Base-by-base conservation (phyloP, 768 basidiomycete genomes). In the Leccinum rimulosum region DNA sequence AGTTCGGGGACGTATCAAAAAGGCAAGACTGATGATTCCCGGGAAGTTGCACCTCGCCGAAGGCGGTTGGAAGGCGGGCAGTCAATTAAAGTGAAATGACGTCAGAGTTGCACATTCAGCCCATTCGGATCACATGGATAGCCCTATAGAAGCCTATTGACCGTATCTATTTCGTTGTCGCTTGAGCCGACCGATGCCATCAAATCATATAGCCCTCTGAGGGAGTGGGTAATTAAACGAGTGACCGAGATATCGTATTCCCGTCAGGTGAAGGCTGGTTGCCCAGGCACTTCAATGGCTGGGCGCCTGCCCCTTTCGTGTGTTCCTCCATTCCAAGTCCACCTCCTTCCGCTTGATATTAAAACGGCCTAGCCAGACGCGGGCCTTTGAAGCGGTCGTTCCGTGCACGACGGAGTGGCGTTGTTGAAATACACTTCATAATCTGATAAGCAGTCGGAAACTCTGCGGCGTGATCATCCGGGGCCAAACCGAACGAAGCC, bases 1-100 rank as follows among this genome's bases (percentile, higher is more conserved):
- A 77, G 79, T 43, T 78, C 80, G 27, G 84, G 80, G 79, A 72
- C 73, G 48, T 69, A 76, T 57, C 77, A 78, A 71, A 76, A 68
- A 54, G 68, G 63, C 40, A 64, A 66, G 56, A 53, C 47, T 36
- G 72, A 73, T 52, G 68, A 66, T 52, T 67, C 59, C 38, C 61
- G 68, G 62, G 77, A 78, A 56, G 77, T 79, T 59, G 82, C 79
- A 56, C 69, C 74, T 61, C 79, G 85, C 67, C 73, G 82, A 65
- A 78, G 84, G 68, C 79, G 84, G 58, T 72, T 86, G 49, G 84
- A 85, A 66, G 79, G 80, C 55, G 84, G 84, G 40, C 79, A 65
- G 58, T 74, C 79, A 60, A 78, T 78, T 57, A 85, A 85, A 73
- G 78, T 84, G 66, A 81, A 81, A 69, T 86, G 77, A 73, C 51